Evolutionary conservation across 495 filamentous ascomycete species (phyloP), one percentile per base, ranked within the genome.

Genomic region (Penicillium cataractarum): DNA sequence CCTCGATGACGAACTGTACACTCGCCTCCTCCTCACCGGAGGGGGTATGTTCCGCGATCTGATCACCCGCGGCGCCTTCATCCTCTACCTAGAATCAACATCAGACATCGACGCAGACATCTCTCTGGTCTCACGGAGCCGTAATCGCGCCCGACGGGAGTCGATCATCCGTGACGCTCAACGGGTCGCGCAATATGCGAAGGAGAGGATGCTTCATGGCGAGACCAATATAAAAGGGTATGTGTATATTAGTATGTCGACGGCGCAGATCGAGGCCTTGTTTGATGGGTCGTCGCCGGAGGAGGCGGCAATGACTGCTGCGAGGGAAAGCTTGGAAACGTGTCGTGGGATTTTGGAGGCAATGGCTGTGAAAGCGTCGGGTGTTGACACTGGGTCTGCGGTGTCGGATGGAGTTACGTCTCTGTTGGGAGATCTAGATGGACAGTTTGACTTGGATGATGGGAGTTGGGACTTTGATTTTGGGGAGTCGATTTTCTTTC

Each of bases 161-260:
- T 59, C 62, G 24, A 66, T 84, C 4, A 74, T 77, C 6, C 58
- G 74, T 49, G 66, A 73, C 44, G 64, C 81, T n/a, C 68, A 60
- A 6, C 66, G 73, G 24, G 58, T 80, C 21, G 63, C 74, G 15
- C 42, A 68, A 17, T 65, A 78, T 37, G 72, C 78, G 0, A 40
- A 66, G 27, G 76, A 80, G 39, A 69, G 82, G 12, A 71, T 85
- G 27, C 62, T 62, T 6, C 64, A 78, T 48, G 82, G 81, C 6
- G 83, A 86, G 54, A 84, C 80, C 1, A 86, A 82, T 58, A 74
- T 84, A 21, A 85, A 84, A 58, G 66, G 57, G 17, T 76, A 82
- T 52, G 68, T 82, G 64, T 83, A 79, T 61, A 44, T 83, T 6
- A 71, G 62, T 55, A 81, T 84, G 75, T 64, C 78, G 35, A 55